Evolutionary conservation across 192 early-diverging fungal genomes (phyloP).

Genomic region (Dispira parvispora): DNA sequence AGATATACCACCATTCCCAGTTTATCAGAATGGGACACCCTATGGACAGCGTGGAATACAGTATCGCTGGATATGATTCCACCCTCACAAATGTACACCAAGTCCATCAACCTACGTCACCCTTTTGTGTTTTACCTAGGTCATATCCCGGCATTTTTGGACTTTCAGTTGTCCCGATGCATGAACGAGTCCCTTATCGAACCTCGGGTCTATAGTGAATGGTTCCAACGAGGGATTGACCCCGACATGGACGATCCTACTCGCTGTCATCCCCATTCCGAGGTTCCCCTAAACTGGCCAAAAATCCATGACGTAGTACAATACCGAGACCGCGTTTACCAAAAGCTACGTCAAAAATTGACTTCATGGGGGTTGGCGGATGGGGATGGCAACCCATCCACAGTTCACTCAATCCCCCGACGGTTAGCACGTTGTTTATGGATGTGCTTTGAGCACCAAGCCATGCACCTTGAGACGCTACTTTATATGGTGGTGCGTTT

Average conservation of each 20-base stretch:
- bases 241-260: slow-evolving; percentile 63
- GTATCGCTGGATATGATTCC: slow-evolving; percentile 47
- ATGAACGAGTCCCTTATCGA: slow-evolving; percentile 32
- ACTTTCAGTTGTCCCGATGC: slow-evolving; percentile 32
- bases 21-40: slow-evolving; percentile 49
- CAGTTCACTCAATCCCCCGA: slow-evolving; percentile 15
- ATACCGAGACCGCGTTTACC: slow-evolving; percentile 48
- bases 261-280: slow-evolving; percentile 62
- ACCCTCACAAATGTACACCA: slow-evolving; percentile 30
- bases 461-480: slow-evolving; percentile 83
- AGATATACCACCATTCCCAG: slow-evolving; percentile 30
- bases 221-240: slow-evolving; percentile 93
- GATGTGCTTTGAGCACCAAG: slow-evolving; percentile 90
- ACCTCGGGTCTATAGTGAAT: slow-evolving; percentile 43
- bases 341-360: slow-evolving; percentile 31
- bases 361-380: slow-evolving; percentile 12
- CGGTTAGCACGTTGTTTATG: slow-evolving; percentile 43
- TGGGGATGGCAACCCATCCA: slow-evolving; percentile 13
- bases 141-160: slow-evolving; percentile 59
- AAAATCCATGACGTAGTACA: slow-evolving; percentile 37
- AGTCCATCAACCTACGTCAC: slow-evolving; percentile 71
- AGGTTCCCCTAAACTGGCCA: slow-evolving; percentile 56
- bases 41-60: slow-evolving; percentile 74
- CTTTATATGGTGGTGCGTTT: slow-evolving; percentile 78
- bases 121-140: slow-evolving; percentile 85